Evolutionary conservation across 116 monocot genomes (phyloP).

Genomic region (Trichopus zeylanicus): DNA sequence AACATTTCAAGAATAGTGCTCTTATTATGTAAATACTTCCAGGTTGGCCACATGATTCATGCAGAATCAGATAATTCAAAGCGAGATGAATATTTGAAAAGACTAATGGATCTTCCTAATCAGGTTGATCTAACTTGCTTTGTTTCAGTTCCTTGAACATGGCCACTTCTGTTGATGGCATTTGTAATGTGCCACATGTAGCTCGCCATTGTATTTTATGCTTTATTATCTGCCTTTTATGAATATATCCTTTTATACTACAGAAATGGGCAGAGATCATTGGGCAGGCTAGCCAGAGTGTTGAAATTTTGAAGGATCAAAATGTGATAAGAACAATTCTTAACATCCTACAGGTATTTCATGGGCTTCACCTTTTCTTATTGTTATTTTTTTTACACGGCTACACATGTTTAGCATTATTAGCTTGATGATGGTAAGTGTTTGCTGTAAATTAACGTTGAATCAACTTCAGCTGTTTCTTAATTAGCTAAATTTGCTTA

Average conservation of each 20-base stretch:
- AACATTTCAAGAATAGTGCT: too few relatives aligned
- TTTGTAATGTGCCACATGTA: not conserved
- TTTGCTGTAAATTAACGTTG: too few relatives aligned
- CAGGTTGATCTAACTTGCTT: constrained; percentile 32
- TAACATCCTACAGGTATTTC: constrained; percentile 84
- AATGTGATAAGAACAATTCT: constrained; percentile 88
- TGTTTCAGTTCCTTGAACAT: too few relatives aligned
- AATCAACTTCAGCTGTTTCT: too few relatives aligned
- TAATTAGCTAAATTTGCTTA: too few relatives aligned
- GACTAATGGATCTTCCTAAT: constrained; percentile 97
- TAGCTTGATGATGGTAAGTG: too few relatives aligned
- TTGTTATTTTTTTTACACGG: too few relatives aligned
- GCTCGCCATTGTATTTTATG: not conserved
- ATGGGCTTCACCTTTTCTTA: not conserved
- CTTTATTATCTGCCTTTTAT: not conserved
- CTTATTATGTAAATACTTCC: not conserved
- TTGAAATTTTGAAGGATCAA: constrained; percentile 88
- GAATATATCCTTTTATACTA: too few relatives aligned
- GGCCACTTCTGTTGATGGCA: too few relatives aligned
- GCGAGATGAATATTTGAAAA: constrained; percentile 91
- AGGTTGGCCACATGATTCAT: constrained; percentile 99
- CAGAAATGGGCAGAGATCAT: constrained; percentile 99
- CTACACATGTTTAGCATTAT: too few relatives aligned
- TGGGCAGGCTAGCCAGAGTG: constrained; percentile 74
- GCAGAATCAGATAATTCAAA: constrained; percentile 77